Base-by-base conservation (phyloP, 2,329 filamentous ascomycete species). In the Ceratocystis destructans region DNA sequence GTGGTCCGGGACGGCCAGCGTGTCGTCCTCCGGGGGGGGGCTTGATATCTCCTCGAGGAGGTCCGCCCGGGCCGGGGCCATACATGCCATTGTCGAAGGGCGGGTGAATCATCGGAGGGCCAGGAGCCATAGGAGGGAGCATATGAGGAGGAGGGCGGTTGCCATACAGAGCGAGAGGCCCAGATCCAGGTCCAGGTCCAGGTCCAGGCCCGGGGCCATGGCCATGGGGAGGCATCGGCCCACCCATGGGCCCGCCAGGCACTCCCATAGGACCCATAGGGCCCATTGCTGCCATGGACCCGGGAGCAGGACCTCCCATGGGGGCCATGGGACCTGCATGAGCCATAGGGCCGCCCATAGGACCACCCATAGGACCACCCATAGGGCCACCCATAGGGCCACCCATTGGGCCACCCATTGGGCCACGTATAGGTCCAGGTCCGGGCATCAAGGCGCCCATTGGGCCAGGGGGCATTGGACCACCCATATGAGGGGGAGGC, bases 1-100 rank as follows among this genome's bases (percentile, higher is more conserved):
- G 45, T 15, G 57, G 62, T 37, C 66, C 66, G 37, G 59, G 48
- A 45, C 64, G 64, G 45, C 53, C 61, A 28, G 61, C 41, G 53
- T 64, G 66, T 61, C 66, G 64, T 25, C 64, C 63, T 57, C 50
- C 50, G 20, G 64, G 28, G 28, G 61, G 28, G 28, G 61, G 20
- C 64, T 63, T 68, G 44, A 65, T 22, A 28, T 68, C 65, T 63
- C 61, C 64, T 63, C 66, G 66, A 28, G 64, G 57, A 53, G 66
- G 66, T 22, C 66, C 66, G 28, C 64, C 61, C 50, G 66, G 66
- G n/a, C 62, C 66, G 31, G 37, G 17, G 37, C 63, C 63, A 44
- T 66, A 68, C 64, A 68, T 68, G 37, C 53, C 41, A 50, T 68
- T 64, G 25, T 61, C 64, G 41, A 61, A 65, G 17, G 61, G 55